A percentile compares a stretch with the other conserved stretches of the same genome.
Conservation (phyloP, 108 stramenopile species). For the Fistulifera pelliculosa region DNA sequence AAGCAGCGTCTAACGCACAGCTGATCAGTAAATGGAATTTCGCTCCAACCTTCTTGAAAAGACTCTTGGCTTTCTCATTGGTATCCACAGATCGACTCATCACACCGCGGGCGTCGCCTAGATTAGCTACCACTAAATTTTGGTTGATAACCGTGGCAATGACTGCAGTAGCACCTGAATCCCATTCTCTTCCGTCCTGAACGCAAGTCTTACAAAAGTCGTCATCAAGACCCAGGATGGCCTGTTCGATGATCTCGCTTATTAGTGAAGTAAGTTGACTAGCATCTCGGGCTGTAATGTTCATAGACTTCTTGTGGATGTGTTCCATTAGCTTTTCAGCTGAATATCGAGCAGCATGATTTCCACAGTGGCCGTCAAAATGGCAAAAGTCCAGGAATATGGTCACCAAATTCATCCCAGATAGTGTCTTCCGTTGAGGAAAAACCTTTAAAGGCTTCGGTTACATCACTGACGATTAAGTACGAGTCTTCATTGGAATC, state of each 20-base stretch:
- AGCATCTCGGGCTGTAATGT: neutral
- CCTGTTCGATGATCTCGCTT: constrained; percentile 30
- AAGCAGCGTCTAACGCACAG: constrained; percentile 22
- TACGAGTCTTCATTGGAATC: constrained; percentile 72
- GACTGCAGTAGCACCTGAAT: constrained; percentile 69
- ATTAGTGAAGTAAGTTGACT: constrained; percentile 6
- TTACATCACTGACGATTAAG: constrained; percentile 42
- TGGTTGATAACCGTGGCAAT: constrained; percentile 51
- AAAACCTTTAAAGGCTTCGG: constrained; percentile 7
- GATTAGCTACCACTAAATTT: constrained; percentile 48
- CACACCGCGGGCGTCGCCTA: constrained; percentile 73
- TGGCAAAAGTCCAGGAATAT: constrained; percentile 53
- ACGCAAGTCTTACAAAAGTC: constrained; percentile 63
- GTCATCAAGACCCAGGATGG: constrained; percentile 50
- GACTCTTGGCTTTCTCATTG: constrained; percentile 10
- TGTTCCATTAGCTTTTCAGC: constrained; percentile 42
- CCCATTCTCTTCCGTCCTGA: constrained; percentile 65
- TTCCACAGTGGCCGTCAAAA: constrained; percentile 84
- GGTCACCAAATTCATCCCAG: constrained; percentile 1
- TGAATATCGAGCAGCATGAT: constrained; percentile 68
- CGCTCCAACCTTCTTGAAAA: constrained; percentile 21
- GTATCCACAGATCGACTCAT: constrained; percentile 33
- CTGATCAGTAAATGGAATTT: constrained; percentile 20
- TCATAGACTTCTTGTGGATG: constrained; percentile 35
- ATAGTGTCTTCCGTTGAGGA: constrained; percentile 1